Conservation (phyloP, 176 grass and related monocot species). For the Tuctoria greenei region DNA sequence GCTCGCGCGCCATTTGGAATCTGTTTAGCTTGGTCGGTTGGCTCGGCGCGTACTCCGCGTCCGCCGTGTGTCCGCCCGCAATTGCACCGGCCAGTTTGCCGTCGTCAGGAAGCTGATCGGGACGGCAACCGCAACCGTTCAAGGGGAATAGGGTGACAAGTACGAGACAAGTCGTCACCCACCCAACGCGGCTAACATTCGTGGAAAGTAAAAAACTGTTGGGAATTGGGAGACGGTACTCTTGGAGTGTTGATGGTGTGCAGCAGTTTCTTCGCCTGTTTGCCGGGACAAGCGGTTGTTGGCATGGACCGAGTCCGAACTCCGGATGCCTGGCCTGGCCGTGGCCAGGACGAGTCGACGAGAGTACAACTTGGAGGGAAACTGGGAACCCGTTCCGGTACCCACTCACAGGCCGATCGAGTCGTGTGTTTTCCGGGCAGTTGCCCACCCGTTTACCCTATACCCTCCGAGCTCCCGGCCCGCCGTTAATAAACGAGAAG, state of each 20-base stretch:
- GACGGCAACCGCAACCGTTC: neutral
- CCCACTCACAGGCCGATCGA: neutral
- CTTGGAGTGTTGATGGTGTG: neutral
- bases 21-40: no score
- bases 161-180: neutral
- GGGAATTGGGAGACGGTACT: neutral
- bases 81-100: conserved; percentile 15
- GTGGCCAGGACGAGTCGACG: neutral
- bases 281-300: neutral
- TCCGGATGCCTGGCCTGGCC: neutral
- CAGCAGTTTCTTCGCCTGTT: neutral
- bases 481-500: neutral
- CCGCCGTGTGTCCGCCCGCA: conserved; percentile 1
- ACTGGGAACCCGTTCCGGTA: neutral
- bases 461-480: neutral
- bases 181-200: neutral
- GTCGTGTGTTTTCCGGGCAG: neutral
- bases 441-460: neutral
- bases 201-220: neutral
- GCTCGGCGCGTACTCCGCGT: neutral
- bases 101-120: neutral
- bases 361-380: conserved; percentile 3
- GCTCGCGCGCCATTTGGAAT: neutral
- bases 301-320: neutral
- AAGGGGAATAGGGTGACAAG: no score